Base-by-base conservation (phyloP, 78 protist genomes). In the Cyanophora paradoxa region DNA sequence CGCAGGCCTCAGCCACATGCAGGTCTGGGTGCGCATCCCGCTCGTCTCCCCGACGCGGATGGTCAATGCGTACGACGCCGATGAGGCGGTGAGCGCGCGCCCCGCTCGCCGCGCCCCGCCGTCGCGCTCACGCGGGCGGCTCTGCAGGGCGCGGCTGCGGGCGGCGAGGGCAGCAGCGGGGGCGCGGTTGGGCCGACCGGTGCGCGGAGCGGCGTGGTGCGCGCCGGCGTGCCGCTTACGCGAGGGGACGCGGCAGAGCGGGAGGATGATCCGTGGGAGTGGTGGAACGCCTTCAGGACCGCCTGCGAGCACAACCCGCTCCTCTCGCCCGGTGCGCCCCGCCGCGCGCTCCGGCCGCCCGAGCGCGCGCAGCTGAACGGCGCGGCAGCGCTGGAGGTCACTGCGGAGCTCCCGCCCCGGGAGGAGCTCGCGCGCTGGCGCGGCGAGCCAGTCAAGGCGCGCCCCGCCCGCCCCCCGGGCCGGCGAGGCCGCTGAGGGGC, bases 401-500 rank as follows among this genome's bases (percentile, higher is more conserved):
- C 83, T 19, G 40, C 61, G 0, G 78, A 84, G 65, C 70, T 85
- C 28, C 89, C 89, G 0, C 6, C 44, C 1, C 63, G 72, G 7
- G 31, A 42, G 24, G 41, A 48, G 33, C 17, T 88, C 31, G 20
- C 40, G 16, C 86, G 84, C 71, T 88, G 92, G 92, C 10, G 26
- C 19, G 91, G 86, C 30, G 93, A 88, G 79, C 91, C 91, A 1
- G 65, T 91, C 19, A 77, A 66, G 74, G 74, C 76, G 16, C 6
- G 8, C 6, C 13, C 2, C 5, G 33, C 5, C 37, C 7, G 61
- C 33, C 22, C 8, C 37, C 26, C 1, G 1, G 26, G 8, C 37
- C 33, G 7, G 13, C 61, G 26, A 48, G 42, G 39, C 57, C 52
- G 24, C n/a, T 66, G 24, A 44, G 50, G 24, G 7, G 24, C 7